phyloP scores from a whole-genome alignment of 176 grass and related monocot genomes.

The Zoysia pacifica region DNA sequence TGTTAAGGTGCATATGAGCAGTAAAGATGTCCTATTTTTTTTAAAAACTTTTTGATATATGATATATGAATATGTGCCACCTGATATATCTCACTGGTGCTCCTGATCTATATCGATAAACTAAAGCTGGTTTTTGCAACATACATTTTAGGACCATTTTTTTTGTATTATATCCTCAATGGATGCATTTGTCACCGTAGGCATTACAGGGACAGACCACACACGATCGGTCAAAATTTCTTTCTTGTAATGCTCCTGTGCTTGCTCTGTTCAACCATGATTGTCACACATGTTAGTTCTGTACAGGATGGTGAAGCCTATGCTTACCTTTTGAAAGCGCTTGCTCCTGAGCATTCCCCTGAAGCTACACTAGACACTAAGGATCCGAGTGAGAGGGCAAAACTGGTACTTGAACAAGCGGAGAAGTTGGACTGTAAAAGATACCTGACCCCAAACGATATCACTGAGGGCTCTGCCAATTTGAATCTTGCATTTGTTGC shows the following conservation, averaged over 20 bases:
- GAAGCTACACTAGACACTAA: slow-evolving; percentile 66
- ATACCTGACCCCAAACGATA: slow-evolving; percentile 94
- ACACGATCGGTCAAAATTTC: slow-evolving; percentile 2
- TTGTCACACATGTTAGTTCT: slow-evolving; percentile 37
- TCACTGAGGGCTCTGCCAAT: slow-evolving; percentile 96
- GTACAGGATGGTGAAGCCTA: slow-evolving; percentile 94
- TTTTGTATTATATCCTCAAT: not conserved
- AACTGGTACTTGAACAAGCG: slow-evolving; percentile 93
- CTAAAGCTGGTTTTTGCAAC: not conserved
- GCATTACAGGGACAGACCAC: not conserved
- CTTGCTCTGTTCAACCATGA: slow-evolving; percentile 19
- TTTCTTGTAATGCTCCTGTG: slow-evolving; percentile 1
- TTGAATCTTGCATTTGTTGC: slow-evolving; percentile 99
- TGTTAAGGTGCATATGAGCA: slow-evolving; percentile 68
- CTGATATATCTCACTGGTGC: slow-evolving; percentile 11
- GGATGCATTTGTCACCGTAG: not conserved
- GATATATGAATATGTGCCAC: not conserved
- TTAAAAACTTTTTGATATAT: slow-evolving; percentile 8
- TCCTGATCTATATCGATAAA: slow-evolving; percentile 20
- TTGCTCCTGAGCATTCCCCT: slow-evolving; percentile 87
- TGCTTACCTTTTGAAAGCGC: slow-evolving; percentile 96
- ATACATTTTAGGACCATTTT: not conserved
- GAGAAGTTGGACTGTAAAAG: slow-evolving; percentile 97
- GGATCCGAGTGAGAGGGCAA: slow-evolving; percentile 83
- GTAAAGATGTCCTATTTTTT: slow-evolving; percentile 13